Conservation (phyloP, 164 flowering plant species). For the Akebia trifoliata region DNA sequence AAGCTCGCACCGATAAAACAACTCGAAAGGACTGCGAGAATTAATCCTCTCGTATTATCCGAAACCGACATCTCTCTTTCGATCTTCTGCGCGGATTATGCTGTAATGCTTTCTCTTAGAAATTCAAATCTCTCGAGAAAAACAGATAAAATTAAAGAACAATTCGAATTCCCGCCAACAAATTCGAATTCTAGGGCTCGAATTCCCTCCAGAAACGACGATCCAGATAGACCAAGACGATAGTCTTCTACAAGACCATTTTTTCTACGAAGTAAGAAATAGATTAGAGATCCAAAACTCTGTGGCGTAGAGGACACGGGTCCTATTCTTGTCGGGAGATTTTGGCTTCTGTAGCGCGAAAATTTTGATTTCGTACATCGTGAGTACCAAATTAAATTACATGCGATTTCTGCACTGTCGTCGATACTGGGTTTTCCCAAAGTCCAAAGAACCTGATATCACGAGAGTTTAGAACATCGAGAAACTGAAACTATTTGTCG, state of each 20-base stretch:
- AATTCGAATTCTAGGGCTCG: background rate
- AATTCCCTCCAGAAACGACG: slow-evolving; percentile 14
- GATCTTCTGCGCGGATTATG: background rate
- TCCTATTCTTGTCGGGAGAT: background rate
- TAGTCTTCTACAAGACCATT: no score
- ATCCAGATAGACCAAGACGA: background rate
- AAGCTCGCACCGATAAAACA: slow-evolving; percentile 73
- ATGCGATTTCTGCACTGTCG: no score
- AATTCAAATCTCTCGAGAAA: background rate
- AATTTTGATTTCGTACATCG: background rate
- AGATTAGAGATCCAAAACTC: no score
- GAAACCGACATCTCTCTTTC: slow-evolving; percentile 33
- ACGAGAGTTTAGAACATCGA: no score
- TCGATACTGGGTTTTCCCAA: no score
- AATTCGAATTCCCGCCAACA: slow-evolving; percentile 11
- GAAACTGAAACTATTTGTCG: no score
- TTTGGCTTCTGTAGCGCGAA: background rate
- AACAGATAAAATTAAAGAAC: background rate
- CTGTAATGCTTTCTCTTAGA: background rate
- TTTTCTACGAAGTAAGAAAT: no score
- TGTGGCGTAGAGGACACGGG: background rate
- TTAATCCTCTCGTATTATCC: slow-evolving; percentile 57
- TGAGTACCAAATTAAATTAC: no score
- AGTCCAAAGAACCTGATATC: no score
- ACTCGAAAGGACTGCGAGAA: slow-evolving; percentile 63